These are phyloP conservation scores for Encephalitozoon hellem DNA, from an alignment of 371 early-diverging fungal species.

Conservation along the genomic window DNA sequence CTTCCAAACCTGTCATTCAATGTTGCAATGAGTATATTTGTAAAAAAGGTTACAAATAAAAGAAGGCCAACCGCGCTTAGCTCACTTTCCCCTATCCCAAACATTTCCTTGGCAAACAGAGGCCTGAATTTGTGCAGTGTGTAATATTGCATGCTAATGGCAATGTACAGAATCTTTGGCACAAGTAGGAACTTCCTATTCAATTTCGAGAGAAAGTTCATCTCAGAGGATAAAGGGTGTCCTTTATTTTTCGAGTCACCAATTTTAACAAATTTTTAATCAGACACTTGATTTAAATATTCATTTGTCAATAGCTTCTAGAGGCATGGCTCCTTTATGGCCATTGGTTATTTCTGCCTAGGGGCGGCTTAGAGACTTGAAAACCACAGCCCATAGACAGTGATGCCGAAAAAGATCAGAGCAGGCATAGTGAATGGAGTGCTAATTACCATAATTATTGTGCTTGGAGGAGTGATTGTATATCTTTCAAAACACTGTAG, in stretches of 20 bases:
- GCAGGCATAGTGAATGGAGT: background rate
- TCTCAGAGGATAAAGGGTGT: background rate
- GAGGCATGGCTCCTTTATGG: background rate
- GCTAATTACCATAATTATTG: background rate
- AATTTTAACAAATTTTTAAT: background rate
- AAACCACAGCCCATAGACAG: background rate
- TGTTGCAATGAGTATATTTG: constrained; percentile 57
- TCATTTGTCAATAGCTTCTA: background rate
- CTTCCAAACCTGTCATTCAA: constrained; percentile 55
- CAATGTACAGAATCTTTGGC: constrained; percentile 59
- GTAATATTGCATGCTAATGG: constrained; percentile 57
- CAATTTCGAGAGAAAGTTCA: constrained; percentile 35
- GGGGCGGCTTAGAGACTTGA: background rate
- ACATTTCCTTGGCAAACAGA: constrained; percentile 50
- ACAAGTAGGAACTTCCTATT: constrained; percentile 52
- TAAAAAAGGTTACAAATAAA: constrained; percentile 56
- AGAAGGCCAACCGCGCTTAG: constrained; percentile 39
- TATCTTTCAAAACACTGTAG: background rate
- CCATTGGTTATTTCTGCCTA: background rate
- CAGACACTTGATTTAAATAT: background rate
- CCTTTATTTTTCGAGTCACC: background rate
- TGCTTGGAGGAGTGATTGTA: background rate
- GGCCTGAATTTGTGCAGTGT: constrained; percentile 57
- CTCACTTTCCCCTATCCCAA: constrained; percentile 21
- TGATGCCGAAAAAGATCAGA: background rate